Evolutionary conservation across 805 yeast genomes (phyloP).

Genomic region (Maudiozyma barnettii): DNA sequence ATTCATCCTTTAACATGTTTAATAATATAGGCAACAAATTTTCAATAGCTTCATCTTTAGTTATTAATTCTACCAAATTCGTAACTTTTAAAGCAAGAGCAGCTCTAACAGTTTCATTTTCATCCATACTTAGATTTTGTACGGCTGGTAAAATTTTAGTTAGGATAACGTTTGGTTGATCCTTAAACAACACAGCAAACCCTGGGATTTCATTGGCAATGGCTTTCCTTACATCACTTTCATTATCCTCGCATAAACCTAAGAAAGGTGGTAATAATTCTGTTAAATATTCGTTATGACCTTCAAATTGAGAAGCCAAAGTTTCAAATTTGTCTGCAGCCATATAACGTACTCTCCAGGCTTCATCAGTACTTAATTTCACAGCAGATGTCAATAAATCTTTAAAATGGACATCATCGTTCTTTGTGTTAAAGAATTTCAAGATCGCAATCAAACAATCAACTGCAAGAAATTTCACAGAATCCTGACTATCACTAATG

Average conservation of each 20-base stretch:
- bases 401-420: constrained; percentile 49
- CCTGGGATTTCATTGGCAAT: constrained; percentile 85
- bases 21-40: constrained; percentile 78
- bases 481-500: constrained; percentile 83
- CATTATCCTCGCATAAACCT: constrained; percentile 76
- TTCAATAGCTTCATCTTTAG: constrained; percentile 75
- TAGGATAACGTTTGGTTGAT: constrained; percentile 43
- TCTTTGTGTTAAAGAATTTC: constrained; percentile 49
- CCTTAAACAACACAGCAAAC: constrained; percentile 44
- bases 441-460: constrained; percentile 81
- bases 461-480: constrained; percentile 82
- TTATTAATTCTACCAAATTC: constrained; percentile 74
- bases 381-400: constrained; percentile 58
- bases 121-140: constrained; percentile 76
- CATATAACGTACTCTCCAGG: constrained; percentile 98
- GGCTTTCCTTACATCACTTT: constrained; percentile 95
- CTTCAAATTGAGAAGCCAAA: constrained; percentile 56
- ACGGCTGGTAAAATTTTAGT: constrained; percentile 74
- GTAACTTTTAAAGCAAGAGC: constrained; percentile 85
- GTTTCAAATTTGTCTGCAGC: constrained; percentile 88
- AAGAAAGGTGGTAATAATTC: constrained; percentile 54
- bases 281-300: constrained; percentile 43
- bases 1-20: constrained; percentile 92
- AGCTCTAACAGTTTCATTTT: constrained; percentile 86
- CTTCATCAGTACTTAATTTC: constrained; percentile 71